Percentiles rank a stretch among this genome's conserved stretches.
phyloP scores from a whole-genome alignment of 2,329 filamentous ascomycete genomes.

The Xylariaceae sp. region DNA sequence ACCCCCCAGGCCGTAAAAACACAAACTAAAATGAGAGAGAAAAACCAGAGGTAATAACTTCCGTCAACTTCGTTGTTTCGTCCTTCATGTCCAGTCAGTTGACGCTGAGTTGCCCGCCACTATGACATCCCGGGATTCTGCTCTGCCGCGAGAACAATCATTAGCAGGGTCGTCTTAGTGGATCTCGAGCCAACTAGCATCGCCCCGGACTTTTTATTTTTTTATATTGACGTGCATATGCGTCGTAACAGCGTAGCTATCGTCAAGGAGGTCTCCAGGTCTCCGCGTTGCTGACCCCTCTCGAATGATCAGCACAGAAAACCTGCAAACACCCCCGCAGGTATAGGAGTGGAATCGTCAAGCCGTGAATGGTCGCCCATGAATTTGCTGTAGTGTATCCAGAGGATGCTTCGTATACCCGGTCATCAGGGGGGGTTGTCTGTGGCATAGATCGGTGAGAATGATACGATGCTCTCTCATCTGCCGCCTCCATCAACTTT shows the following conservation, averaged over 20 bases:
- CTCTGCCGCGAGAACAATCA: constrained; percentile 22
- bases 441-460: constrained; percentile 25
- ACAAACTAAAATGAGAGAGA: neutral
- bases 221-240: constrained; percentile 34
- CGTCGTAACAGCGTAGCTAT: constrained; percentile 37
- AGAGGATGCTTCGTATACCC: constrained; percentile 30
- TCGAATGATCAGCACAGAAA: constrained; percentile 20
- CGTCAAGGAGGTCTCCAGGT: constrained; percentile 30
- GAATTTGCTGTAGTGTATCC: constrained; percentile 35
- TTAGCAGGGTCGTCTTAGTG: constrained; percentile 26
- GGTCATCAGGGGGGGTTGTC: constrained; percentile 30
- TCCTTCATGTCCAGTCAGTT: constrained; percentile 30
- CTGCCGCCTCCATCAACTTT: constrained; percentile 5
- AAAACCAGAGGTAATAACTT: constrained; percentile 9
- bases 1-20: constrained; percentile 1
- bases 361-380: constrained; percentile 37
- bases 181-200: constrained; percentile 22
- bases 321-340: constrained; percentile 28
- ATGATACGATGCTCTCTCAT: constrained; percentile 23
- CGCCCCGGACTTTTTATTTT: constrained; percentile 32
- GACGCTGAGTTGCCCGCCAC: constrained; percentile 21
- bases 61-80: constrained; percentile 30
- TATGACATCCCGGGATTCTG: constrained; percentile 23
- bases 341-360: constrained; percentile 35
- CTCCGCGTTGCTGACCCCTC: constrained; percentile 16